A percentile compares a stretch with the other conserved stretches of the same genome.
Evolutionary conservation across 805 yeast species (phyloP).

Genomic region (Saccharomycopsis fermentans): DNA sequence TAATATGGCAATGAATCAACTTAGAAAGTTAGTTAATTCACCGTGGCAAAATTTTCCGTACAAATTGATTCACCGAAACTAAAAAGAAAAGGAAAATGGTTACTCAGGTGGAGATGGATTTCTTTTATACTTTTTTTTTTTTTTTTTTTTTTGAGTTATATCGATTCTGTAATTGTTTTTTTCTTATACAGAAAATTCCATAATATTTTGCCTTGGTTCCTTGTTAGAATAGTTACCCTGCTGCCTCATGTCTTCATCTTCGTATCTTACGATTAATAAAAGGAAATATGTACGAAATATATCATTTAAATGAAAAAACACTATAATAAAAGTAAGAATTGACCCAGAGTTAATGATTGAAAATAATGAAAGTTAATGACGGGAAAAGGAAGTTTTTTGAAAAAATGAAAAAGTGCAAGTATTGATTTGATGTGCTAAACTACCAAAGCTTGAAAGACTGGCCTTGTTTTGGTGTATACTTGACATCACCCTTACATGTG

Average conservation of each 20-base stretch:
- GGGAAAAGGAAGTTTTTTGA: not conserved
- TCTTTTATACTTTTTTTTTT: slow-evolving; percentile 3
- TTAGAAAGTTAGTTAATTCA: slow-evolving; percentile 11
- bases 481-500: slow-evolving; percentile 52
- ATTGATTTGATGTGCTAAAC: not conserved
- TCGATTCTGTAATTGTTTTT: not conserved
- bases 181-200: not conserved
- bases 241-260: too few relatives aligned
- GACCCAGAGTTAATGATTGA: not conserved
- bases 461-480: slow-evolving; percentile 17
- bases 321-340: not conserved
- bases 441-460: slow-evolving; percentile 17
- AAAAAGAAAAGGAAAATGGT: slow-evolving; percentile 2
- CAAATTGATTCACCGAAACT: slow-evolving; percentile 17
- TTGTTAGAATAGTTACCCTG: too few relatives aligned
- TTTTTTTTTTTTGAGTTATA: not conserved
- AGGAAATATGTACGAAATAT: not conserved
- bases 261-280: too few relatives aligned
- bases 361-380: not conserved
- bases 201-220: too few relatives aligned
- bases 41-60: slow-evolving; percentile 19
- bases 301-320: not conserved
- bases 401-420: not conserved
- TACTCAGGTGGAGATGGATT: not conserved
- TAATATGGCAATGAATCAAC: slow-evolving; percentile 19